These are phyloP conservation scores for Hypoxylon sp. DNA, from an alignment of 2,329 filamentous ascomycete species.

Conservation along the genomic window DNA sequence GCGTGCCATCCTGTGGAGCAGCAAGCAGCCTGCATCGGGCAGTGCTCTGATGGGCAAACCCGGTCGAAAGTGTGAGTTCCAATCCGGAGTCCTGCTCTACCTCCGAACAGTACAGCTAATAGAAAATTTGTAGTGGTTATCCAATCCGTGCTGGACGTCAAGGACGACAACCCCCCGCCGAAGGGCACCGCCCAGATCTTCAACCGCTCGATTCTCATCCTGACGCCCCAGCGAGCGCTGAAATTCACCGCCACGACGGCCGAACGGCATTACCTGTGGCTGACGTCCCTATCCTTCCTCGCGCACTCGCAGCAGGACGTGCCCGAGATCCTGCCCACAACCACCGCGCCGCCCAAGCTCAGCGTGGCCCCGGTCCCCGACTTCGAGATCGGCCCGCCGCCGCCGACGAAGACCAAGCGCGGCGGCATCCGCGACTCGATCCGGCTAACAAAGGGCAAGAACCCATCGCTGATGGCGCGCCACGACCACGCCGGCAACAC, in stretches of 20 bases:
- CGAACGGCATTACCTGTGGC: constrained; percentile 94
- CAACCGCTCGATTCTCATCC: constrained; percentile 92
- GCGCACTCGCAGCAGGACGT: constrained; percentile 87
- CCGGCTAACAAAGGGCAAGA: constrained; percentile 82
- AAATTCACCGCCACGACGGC: constrained; percentile 90
- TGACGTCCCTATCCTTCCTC: constrained; percentile 93
- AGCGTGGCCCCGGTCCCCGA: constrained; percentile 60
- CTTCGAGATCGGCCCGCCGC: constrained; percentile 56
- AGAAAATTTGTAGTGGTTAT: constrained; percentile 77
- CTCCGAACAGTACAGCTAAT: constrained; percentile 49
- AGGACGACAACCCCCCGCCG: constrained; percentile 88
- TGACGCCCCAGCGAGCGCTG: constrained; percentile 91
- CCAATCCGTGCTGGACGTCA: constrained; percentile 96
- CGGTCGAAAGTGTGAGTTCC: constrained; percentile 88
- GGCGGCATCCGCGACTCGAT: constrained; percentile 86
- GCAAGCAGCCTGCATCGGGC: constrained; percentile 91
- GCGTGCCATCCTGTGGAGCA: constrained; percentile 96
- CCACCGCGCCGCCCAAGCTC: constrained; percentile 55
- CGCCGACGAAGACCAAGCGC: constrained; percentile 61
- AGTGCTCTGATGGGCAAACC: constrained; percentile 92
- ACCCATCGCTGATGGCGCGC: constrained; percentile 54
- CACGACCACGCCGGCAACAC: constrained; percentile 53
- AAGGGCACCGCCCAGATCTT: constrained; percentile 77
- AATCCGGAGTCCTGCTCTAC: constrained; percentile 20
- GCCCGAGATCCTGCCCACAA: constrained; percentile 75